Evolutionary conservation across 805 yeast species (phyloP).

Genomic region (Cephaloascus fragrans): DNA sequence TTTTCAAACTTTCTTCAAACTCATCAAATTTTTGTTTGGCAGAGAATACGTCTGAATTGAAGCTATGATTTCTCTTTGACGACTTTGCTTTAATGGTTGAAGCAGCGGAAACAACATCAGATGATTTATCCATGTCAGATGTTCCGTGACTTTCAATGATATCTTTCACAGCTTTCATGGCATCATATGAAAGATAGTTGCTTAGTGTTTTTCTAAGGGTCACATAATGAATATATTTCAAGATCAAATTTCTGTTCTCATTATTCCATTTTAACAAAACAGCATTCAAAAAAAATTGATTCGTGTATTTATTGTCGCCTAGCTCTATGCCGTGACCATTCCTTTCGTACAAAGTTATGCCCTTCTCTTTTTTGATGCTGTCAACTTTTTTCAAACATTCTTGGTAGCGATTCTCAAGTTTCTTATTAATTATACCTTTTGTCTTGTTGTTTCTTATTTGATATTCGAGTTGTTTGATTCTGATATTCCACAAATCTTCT

Average conservation of each 20-base stretch:
- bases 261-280: slow-evolving; percentile 34
- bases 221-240: slow-evolving; percentile 27
- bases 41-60: background rate
- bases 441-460: slow-evolving; percentile 7
- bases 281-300: slow-evolving; percentile 24
- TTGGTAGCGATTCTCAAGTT: slow-evolving; percentile 7
- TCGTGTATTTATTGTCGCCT: slow-evolving; percentile 16
- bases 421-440: slow-evolving; percentile 3
- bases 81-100: background rate
- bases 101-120: background rate
- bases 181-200: slow-evolving; percentile 23
- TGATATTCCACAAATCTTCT: slow-evolving; percentile 13
- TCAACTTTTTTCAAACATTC: background rate
- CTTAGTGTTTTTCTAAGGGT: slow-evolving; percentile 15
- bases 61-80: background rate
- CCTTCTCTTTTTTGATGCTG: background rate
- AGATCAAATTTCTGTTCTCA: slow-evolving; percentile 19
- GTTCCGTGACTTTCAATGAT: slow-evolving; percentile 13
- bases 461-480: slow-evolving; percentile 16
- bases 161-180: slow-evolving; percentile 21
- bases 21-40: slow-evolving; percentile 15
- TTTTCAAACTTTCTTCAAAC: slow-evolving; percentile 20
- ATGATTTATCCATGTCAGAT: slow-evolving; percentile 1
- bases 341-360: no score
- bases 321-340: no score